A percentile compares a stretch with the other conserved stretches of the same genome.
These are phyloP conservation scores for Cytospora schulzeri DNA, from an alignment of 2,329 filamentous ascomycete species.

Conservation along the genomic window DNA sequence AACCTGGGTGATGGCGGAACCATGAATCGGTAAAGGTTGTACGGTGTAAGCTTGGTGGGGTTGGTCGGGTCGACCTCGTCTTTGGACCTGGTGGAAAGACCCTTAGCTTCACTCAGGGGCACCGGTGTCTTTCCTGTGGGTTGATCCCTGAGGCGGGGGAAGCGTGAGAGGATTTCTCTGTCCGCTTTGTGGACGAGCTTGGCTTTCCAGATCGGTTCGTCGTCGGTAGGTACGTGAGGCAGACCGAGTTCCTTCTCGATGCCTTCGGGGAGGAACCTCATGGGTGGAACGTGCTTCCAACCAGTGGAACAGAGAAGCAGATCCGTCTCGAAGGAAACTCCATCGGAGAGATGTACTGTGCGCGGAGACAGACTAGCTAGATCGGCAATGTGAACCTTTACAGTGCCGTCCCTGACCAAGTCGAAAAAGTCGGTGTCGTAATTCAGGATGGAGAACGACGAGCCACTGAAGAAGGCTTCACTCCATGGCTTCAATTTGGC, in stretches of 20 bases:
- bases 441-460: conserved; percentile 61
- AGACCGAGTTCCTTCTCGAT: conserved; percentile 19
- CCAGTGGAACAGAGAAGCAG: conserved; percentile 59
- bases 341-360: conserved; percentile 54
- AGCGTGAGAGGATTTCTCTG: conserved; percentile 53
- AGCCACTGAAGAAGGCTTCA: conserved; percentile 54
- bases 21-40: conserved; percentile 50
- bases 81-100: conserved; percentile 32
- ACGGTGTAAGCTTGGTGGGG: conserved; percentile 40
- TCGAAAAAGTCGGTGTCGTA: conserved; percentile 61
- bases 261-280: conserved; percentile 12
- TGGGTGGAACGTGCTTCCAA: conserved; percentile 55
- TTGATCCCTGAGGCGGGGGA: conserved; percentile 55
- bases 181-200: conserved; percentile 50
- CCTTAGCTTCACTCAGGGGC: conserved; percentile 43
- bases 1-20: conserved; percentile 44
- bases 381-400: conserved; percentile 56
- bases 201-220: conserved; percentile 37
- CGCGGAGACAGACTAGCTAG: conserved; percentile 47
- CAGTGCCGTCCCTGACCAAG: conserved; percentile 52
- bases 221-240: conserved; percentile 17
- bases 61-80: conserved; percentile 33
- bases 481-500: conserved; percentile 58
- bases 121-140: conserved; percentile 47
- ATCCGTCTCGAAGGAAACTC: conserved; percentile 50